These are phyloP conservation scores for Colletotrichum sp. DNA, from an alignment of 2,329 filamentous ascomycete genomes.

Conservation along the genomic window DNA sequence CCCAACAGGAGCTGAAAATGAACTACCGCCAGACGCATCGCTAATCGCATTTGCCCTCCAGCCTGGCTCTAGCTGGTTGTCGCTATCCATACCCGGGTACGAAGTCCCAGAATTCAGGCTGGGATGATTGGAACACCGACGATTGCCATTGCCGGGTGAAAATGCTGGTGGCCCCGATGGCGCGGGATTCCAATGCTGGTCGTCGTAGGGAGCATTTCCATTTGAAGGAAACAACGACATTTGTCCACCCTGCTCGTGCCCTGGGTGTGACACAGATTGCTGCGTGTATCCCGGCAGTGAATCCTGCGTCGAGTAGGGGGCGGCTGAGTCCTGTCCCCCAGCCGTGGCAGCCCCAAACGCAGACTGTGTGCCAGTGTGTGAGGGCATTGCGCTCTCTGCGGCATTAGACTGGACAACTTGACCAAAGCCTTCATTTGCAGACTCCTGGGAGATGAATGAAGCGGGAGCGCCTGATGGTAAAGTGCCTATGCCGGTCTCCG, in stretches of 20 bases:
- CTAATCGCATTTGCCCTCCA: not conserved
- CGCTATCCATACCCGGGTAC: not conserved
- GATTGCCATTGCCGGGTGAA: not conserved
- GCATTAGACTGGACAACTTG: not conserved
- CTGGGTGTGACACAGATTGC: not conserved
- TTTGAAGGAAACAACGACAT: not conserved
- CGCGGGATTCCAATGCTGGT: not conserved
- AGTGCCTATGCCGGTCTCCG: not conserved
- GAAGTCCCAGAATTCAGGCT: not conserved
- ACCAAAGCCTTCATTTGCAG: not conserved
- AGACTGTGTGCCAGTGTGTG: rapidly evolving
- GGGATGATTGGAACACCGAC: not conserved
- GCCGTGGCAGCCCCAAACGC: not conserved
- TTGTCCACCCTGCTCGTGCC: not conserved
- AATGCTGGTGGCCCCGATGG: not conserved
- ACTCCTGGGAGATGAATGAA: not conserved
- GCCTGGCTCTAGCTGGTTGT: not conserved
- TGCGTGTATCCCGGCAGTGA: not conserved
- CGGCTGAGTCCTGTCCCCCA: not conserved
- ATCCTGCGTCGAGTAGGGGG: not conserved
- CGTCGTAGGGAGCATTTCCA: not conserved
- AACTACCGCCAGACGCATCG: not conserved
- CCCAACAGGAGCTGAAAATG: not conserved
- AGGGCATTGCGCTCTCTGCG: not conserved
- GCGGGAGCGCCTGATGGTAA: not conserved